Percentiles rank a stretch among this genome's conserved stretches.
These are phyloP conservation scores for Sideroxylon spinosum DNA, from an alignment of 179 eudicot species.

Conservation along the genomic window DNA sequence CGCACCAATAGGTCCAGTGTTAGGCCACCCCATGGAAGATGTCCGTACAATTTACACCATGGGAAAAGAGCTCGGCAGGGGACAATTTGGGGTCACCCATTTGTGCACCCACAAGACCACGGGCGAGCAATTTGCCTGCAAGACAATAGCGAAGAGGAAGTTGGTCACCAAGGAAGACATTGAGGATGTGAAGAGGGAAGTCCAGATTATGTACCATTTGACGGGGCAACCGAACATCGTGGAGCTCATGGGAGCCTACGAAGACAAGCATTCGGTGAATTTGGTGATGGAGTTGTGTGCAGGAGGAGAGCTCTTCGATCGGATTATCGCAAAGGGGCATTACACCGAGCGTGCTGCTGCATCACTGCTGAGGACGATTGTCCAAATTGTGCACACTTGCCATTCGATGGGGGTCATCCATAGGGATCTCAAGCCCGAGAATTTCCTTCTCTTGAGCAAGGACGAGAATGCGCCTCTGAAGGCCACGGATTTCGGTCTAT, in stretches of 20 bases:
- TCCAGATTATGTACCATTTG: conserved; percentile 50
- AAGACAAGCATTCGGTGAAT: conserved; percentile 52
- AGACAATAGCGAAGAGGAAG: conserved; percentile 50
- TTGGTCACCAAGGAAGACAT: conserved; percentile 44
- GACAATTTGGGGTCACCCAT: conserved; percentile 48
- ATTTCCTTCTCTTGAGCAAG: conserved; percentile 42
- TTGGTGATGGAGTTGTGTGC: conserved; percentile 57
- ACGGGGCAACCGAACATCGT: conserved; percentile 47
- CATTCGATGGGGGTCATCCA: conserved; percentile 56
- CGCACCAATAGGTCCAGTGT: conserved; percentile 32
- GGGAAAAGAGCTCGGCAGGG: conserved; percentile 51
- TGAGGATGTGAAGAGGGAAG: conserved; percentile 51
- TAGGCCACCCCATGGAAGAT: conserved; percentile 52
- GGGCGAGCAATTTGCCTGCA: conserved; percentile 45
- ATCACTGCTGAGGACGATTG: conserved; percentile 41
- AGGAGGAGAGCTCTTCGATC: conserved; percentile 52
- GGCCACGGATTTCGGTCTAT: conserved; percentile 48
- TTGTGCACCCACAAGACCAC: conserved; percentile 35
- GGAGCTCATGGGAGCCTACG: conserved; percentile 46
- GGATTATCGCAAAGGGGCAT: conserved; percentile 48
- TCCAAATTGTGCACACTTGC: conserved; percentile 47
- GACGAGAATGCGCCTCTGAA: conserved; percentile 43
- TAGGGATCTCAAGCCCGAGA: conserved; percentile 53
- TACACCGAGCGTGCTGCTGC: conserved; percentile 49
- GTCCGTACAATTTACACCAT: conserved; percentile 25